Evolutionary conservation across 495 filamentous ascomycete species (phyloP).

Genomic region (Aspergillus heteromorphus): DNA sequence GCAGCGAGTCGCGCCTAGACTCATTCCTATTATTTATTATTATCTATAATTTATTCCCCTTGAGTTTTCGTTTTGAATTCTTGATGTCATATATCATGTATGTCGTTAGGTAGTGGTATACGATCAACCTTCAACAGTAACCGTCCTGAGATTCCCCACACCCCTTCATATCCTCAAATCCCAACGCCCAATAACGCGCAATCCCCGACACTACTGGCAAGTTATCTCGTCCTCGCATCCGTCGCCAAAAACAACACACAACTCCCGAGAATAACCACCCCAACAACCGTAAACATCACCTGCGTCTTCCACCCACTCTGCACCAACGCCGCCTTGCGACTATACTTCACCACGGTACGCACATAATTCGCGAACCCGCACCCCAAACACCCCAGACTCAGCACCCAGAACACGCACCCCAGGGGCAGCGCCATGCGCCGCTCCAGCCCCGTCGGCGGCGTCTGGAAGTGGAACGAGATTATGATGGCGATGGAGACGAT

Average conservation of each 20-base stretch:
- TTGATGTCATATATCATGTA: too few relatives aligned
- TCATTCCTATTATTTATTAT: too few relatives aligned
- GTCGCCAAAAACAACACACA: slow-evolving; percentile 65
- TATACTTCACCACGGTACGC: slow-evolving; percentile 80
- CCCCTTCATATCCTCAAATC: neutral
- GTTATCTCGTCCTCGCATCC: slow-evolving; percentile 24
- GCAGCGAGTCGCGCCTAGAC: too few relatives aligned
- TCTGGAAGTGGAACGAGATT: slow-evolving; percentile 85
- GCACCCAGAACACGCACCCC: slow-evolving; percentile 80
- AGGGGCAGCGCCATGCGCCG: slow-evolving; percentile 73
- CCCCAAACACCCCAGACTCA: slow-evolving; percentile 68
- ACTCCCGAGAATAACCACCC: slow-evolving; percentile 73
- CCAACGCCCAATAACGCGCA: too few relatives aligned
- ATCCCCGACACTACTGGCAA: too few relatives aligned
- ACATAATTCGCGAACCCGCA: slow-evolving; percentile 84
- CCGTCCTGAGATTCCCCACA: neutral
- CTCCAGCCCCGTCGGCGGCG: slow-evolving; percentile 63
- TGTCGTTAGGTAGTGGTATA: too few relatives aligned
- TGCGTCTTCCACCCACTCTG: slow-evolving; percentile 95
- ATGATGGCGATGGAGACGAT: slow-evolving; percentile 86
- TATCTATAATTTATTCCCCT: neutral
- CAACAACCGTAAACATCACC: slow-evolving; percentile 66
- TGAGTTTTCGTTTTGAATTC: neutral
- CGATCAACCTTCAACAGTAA: too few relatives aligned
- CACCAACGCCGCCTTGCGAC: slow-evolving; percentile 70